phyloP scores from a whole-genome alignment of 192 early-diverging fungal genomes.

The Coemansia furcata region DNA sequence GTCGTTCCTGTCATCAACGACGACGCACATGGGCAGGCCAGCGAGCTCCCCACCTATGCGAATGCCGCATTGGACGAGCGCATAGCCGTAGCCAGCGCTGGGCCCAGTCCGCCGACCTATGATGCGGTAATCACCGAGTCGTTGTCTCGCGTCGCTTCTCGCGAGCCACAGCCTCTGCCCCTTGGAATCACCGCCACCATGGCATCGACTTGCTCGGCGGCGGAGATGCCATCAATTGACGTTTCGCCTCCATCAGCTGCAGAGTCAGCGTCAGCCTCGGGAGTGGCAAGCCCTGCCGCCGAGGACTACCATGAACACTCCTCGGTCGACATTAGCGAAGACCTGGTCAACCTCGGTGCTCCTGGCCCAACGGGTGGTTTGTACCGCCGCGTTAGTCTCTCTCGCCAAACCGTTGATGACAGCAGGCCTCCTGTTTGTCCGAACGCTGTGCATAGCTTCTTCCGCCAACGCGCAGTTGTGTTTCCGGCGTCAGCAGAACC shows the following conservation, averaged over 20 bases:
- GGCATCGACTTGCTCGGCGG: not conserved
- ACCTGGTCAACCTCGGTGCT: not conserved
- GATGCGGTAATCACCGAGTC: conserved; percentile 27
- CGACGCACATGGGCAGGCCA: conserved; percentile 4
- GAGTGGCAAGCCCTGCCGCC: not conserved
- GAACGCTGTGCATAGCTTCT: conserved; percentile 24
- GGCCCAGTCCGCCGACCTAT: conserved; percentile 40
- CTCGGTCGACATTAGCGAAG: not conserved
- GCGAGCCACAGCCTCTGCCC: not conserved
- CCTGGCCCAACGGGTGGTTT: not conserved
- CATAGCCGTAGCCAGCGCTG: conserved; percentile 20
- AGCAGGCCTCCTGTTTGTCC: conserved; percentile 30
- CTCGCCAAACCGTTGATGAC: conserved; percentile 15
- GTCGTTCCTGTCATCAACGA: conserved; percentile 41
- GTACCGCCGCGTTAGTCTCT: conserved; percentile 15
- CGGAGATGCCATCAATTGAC: not conserved
- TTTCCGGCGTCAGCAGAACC: conserved; percentile 45
- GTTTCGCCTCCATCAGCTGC: not conserved
- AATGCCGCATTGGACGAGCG: conserved; percentile 38
- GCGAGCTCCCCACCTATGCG: conserved; percentile 43
- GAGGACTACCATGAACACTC: not conserved
- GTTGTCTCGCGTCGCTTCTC: conserved; percentile 1
- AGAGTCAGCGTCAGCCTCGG: not conserved
- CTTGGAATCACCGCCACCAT: not conserved
- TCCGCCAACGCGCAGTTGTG: conserved; percentile 33